Percentiles rank a stretch among this genome's conserved stretches.
Evolutionary conservation across 1,284 basidiomycete genomes (phyloP).

Genomic region (Stereum hirsutum): DNA sequence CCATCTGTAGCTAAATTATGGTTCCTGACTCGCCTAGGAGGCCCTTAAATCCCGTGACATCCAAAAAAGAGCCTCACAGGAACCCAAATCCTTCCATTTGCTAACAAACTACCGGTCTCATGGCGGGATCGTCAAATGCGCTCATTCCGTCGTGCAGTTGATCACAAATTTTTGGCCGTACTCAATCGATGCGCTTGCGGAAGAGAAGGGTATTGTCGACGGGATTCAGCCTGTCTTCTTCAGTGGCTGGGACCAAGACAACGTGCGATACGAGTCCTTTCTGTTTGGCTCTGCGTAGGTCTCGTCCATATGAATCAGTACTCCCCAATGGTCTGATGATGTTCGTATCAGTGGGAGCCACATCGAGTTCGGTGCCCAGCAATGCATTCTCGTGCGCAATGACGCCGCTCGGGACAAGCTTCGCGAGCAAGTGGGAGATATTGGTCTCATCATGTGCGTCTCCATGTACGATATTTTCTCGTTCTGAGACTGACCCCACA

Average conservation of each 20-base stretch:
- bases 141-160: conserved; percentile 53
- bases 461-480: not conserved
- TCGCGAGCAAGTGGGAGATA: conserved; percentile 44
- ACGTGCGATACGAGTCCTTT: conserved; percentile 47
- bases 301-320: not conserved
- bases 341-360: conserved; percentile 30
- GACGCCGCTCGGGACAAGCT: conserved; percentile 41
- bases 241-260: conserved; percentile 40
- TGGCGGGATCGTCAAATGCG: conserved; percentile 55
- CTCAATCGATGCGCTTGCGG: conserved; percentile 50
- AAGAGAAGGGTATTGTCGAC: conserved; percentile 50
- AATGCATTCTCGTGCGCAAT: conserved; percentile 67
- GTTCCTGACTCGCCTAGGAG: conserved; percentile 1
- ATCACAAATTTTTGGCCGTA: conserved; percentile 57
- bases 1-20: not conserved
- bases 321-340: not conserved
- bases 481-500: not conserved
- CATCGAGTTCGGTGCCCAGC: conserved; percentile 60
- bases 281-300: conserved; percentile 39
- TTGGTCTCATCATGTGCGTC: conserved; percentile 53
- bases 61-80: not conserved
- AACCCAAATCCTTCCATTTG: conserved; percentile 48
- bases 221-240: conserved; percentile 56
- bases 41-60: not conserved
- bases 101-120: conserved; percentile 65